These are phyloP conservation scores for Pseudisothecium myosuroides DNA, from an alignment of 225 moss, liverwort and hornwort genomes.

Conservation along the genomic window DNA sequence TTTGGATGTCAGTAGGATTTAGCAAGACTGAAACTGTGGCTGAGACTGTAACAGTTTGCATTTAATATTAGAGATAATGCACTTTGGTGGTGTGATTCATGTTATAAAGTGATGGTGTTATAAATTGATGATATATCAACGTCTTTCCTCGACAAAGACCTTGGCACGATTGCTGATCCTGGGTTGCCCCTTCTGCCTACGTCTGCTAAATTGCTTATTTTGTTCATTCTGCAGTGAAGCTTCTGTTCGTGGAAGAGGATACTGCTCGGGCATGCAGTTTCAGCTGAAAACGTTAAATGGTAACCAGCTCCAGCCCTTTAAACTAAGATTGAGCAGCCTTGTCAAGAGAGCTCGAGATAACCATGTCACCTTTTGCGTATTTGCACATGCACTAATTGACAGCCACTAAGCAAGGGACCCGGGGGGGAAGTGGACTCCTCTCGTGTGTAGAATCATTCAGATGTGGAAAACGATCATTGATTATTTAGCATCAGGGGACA, in stretches of 20 bases:
- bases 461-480: not conserved
- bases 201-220: not conserved
- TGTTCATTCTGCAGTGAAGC: not conserved
- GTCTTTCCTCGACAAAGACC: not conserved
- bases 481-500: not conserved
- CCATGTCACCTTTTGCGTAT: not conserved
- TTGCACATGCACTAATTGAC: not conserved
- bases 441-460: not conserved
- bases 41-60: too few relatives aligned
- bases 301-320: not conserved
- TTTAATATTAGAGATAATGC: not conserved
- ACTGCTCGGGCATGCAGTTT: not conserved
- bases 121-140: not conserved
- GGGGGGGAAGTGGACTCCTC: not conserved
- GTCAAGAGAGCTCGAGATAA: not conserved
- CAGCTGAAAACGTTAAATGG: not conserved
- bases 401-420: not conserved
- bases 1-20: not conserved
- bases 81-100: not conserved
- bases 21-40: not conserved
- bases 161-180: not conserved
- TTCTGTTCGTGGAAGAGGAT: constrained; percentile 1
- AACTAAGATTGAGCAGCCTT: not conserved
- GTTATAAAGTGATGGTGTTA: not conserved
- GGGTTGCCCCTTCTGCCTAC: too few relatives aligned